A percentile compares a stretch with the other conserved stretches of the same genome.
Conservation (phyloP, 2,329 filamentous ascomycete genomes). For the Gnomoniopsis sp. region DNA sequence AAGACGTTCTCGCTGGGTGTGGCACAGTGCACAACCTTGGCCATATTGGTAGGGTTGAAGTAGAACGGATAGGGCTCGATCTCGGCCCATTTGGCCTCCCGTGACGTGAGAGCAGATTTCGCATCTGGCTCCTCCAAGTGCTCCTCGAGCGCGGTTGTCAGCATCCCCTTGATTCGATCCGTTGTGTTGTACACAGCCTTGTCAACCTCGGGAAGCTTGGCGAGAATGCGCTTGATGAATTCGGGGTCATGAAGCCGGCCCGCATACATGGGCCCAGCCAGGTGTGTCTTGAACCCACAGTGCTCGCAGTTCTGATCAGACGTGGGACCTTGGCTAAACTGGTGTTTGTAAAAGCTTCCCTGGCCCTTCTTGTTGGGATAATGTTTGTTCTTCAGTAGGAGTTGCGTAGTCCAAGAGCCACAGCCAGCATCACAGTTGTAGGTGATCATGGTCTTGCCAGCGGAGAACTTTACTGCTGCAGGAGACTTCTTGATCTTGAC, state of each 20-base stretch:
- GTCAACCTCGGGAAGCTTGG: conserved; percentile 65
- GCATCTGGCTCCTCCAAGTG: conserved; percentile 33
- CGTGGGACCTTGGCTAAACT: conserved; percentile 68
- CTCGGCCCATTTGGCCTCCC: conserved; percentile 54
- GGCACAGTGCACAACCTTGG: conserved; percentile 73
- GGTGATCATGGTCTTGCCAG: conserved; percentile 87
- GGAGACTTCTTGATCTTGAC: conserved; percentile 77
- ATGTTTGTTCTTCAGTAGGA: conserved; percentile 66
- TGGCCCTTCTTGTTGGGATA: conserved; percentile 67
- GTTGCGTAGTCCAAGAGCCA: conserved; percentile 85
- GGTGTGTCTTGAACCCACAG: conserved; percentile 81
- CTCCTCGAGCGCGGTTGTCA: conserved; percentile 84
- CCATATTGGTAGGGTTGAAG: conserved; percentile 71
- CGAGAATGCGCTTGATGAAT: conserved; percentile 78
- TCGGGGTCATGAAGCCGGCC: conserved; percentile 80
- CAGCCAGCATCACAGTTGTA: conserved; percentile 91
- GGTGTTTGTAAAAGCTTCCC: conserved; percentile 73
- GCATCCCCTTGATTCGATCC: conserved; percentile 83
- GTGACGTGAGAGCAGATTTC: conserved; percentile 25
- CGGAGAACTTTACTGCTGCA: conserved; percentile 83
- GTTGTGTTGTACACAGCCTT: conserved; percentile 73
- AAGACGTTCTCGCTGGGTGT: conserved; percentile 78
- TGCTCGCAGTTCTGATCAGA: conserved; percentile 69
- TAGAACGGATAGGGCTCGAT: conserved; percentile 82
- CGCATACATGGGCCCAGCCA: conserved; percentile 92